Conservation (phyloP, 2,329 filamentous ascomycete genomes). For the Teratosphaeria zuluensis region DNA sequence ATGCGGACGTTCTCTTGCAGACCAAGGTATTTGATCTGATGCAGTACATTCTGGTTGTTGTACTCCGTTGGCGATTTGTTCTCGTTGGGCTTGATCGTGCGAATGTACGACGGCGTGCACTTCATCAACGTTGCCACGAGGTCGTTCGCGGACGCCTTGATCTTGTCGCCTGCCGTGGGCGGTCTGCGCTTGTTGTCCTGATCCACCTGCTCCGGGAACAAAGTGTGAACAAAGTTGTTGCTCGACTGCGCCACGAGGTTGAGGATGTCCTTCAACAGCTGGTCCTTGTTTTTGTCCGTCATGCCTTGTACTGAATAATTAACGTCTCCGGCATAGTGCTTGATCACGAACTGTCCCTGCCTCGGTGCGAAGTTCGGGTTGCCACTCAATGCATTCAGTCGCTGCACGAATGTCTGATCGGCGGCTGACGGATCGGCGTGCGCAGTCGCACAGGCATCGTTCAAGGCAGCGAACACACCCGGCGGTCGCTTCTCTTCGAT, state of each 20-base stretch:
- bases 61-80: conserved; percentile 95
- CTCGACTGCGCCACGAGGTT: conserved; percentile 75
- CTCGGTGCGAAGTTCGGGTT: conserved; percentile 86
- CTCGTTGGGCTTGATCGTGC: conserved; percentile 98
- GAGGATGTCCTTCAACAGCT: conserved; percentile 85
- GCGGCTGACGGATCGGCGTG: conserved; percentile 91
- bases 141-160: conserved; percentile 88
- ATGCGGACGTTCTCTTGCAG: conserved; percentile 99
- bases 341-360: conserved; percentile 95
- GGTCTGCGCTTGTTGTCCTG: conserved; percentile 92
- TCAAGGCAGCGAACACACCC: conserved; percentile 89
- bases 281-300: conserved; percentile 99
- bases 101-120: conserved; percentile 92
- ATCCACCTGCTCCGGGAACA: conserved; percentile 90
- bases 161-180: conserved; percentile 91
- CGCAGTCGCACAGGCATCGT: conserved; percentile 96
- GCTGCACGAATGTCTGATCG: conserved; percentile 90
- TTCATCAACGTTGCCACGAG: conserved; percentile 95
- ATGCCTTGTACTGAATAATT: conserved; percentile 91
- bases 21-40: conserved; percentile 98
- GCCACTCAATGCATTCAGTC: conserved; percentile 74
- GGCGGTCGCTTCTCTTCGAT: conserved; percentile 87
- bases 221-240: conserved; percentile 73
- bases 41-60: conserved; percentile 81
- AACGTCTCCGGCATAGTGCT: conserved; percentile 97